These are phyloP conservation scores for Metschnikowia picachoensis DNA, from an alignment of 805 yeast genomes.

Conservation along the genomic window DNA sequence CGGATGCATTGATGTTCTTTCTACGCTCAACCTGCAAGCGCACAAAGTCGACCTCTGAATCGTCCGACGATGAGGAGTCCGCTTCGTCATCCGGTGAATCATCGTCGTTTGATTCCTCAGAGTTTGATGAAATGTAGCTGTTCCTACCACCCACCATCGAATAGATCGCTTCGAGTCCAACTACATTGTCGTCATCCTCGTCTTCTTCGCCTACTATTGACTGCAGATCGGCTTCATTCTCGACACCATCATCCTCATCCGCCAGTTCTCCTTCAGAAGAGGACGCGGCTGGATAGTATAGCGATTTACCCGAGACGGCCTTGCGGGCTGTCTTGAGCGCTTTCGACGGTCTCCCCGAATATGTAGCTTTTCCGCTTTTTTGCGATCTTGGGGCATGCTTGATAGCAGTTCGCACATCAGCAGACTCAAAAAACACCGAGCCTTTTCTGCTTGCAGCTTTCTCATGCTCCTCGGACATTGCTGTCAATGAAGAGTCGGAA, in stretches of 20 bases:
- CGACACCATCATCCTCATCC: constrained; percentile 1
- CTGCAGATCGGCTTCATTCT: neutral
- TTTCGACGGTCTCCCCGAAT: constrained; percentile 7
- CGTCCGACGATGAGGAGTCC: constrained; percentile 42
- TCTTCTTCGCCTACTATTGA: constrained; percentile 5
- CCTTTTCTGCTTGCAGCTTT: constrained; percentile 14
- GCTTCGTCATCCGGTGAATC: constrained; percentile 17
- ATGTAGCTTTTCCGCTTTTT: neutral
- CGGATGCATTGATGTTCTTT: constrained; percentile 21
- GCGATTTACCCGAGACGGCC: constrained; percentile 10
- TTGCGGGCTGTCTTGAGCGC: constrained; percentile 12
- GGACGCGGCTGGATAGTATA: constrained; percentile 1
- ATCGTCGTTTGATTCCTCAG: constrained; percentile 31
- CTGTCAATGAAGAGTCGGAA: constrained; percentile 40
- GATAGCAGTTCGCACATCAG: neutral
- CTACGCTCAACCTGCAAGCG: constrained; percentile 66
- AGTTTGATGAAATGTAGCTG: constrained; percentile 20
- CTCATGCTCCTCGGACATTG: constrained; percentile 26
- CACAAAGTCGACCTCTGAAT: constrained; percentile 69
- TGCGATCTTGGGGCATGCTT: neutral
- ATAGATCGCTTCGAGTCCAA: constrained; percentile 22
- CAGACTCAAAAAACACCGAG: constrained; percentile 11
- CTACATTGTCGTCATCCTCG: constrained; percentile 10
- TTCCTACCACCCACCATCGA: constrained; percentile 19
- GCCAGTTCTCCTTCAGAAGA: constrained; percentile 2